Evolutionary conservation across 352 stramenopile genomes (phyloP).

Genomic region (Phytophthora pini): DNA sequence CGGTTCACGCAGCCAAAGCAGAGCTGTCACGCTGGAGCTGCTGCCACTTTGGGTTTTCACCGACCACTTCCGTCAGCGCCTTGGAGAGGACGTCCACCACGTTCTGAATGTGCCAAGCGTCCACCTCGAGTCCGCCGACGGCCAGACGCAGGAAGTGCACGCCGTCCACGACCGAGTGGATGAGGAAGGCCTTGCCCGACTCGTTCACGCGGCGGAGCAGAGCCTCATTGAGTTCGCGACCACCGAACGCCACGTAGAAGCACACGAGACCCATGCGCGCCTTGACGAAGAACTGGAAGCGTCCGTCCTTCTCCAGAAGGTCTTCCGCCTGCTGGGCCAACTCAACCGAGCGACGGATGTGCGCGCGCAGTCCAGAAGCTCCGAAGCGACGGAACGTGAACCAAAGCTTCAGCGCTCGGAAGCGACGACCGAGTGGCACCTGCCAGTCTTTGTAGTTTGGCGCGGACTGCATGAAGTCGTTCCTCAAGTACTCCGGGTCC

Average conservation of each 20-base stretch:
- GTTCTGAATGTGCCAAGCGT: constrained; percentile 55
- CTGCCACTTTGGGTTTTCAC: constrained; percentile 44
- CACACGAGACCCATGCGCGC: constrained; percentile 68
- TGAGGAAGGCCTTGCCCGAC: constrained; percentile 63
- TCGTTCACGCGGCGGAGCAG: constrained; percentile 66
- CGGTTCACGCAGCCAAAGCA: constrained; percentile 5
- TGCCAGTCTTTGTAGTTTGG: constrained; percentile 84
- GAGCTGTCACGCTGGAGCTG: constrained; percentile 28
- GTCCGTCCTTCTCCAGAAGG: constrained; percentile 44
- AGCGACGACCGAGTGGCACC: constrained; percentile 71
- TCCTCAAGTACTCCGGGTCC: constrained; percentile 77
- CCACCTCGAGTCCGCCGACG: constrained; percentile 55
- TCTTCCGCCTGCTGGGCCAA: constrained; percentile 54
- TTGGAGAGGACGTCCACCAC: constrained; percentile 43
- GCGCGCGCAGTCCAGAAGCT: constrained; percentile 53
- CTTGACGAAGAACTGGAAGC: constrained; percentile 61
- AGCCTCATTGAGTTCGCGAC: constrained; percentile 50
- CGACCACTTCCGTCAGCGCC: constrained; percentile 39
- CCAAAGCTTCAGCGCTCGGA: constrained; percentile 75
- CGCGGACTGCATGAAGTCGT: constrained; percentile 62
- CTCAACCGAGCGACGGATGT: constrained; percentile 59
- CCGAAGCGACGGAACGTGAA: constrained; percentile 75
- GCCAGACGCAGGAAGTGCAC: constrained; percentile 63
- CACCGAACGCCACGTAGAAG: constrained; percentile 60
- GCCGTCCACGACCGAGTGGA: constrained; percentile 69